Evolutionary conservation across 2,329 filamentous ascomycete species (phyloP), one percentile per base, ranked within the genome.

Genomic region (Orbilia ellipsospora): DNA sequence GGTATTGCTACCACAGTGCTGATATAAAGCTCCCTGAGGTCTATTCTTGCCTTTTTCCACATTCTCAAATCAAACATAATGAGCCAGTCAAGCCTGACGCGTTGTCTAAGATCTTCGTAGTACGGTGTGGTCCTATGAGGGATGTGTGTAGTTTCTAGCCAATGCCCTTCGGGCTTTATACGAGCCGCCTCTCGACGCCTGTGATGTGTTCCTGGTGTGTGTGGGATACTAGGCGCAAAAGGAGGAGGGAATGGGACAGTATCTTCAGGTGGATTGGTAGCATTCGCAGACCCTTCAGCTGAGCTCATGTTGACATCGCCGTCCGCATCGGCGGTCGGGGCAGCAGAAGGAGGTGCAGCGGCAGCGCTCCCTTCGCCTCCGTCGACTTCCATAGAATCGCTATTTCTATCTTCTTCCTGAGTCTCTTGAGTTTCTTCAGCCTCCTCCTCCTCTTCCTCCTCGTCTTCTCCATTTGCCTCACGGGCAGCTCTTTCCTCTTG

Each of bases 1-100:
- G 95, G 94, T 65, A 99, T 93, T 4, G 92, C 93, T 56, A 99
- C 94, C 4, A 99, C 93, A 0, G 95, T 99, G 57, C 92, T 95
- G 79, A 99, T 97, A 83, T 97, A 98, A 0, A 99, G 87, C 77
- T 97, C 92, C 36, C 95, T 90, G 68, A 99, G 87, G 81, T 96
- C 92, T 59, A 94, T 93, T 68, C 95, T 89, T 36, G 96, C 88
- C 81, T 93, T 95, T 83, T 99, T 99, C 95, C 95, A 99, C 86
- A 99, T 89, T 50, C 95, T 87, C 61, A 99, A 84, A 81, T 99
- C 95, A 81, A 97, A 99, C 7, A 99, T 85, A 31, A 99, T 92
- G 80, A 99, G 87, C 88, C 93, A 97, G 82, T 99, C 95, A 4
- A 99, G 85, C 36, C 95, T 90, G 12, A 98, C 91, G 36, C 94